These are phyloP conservation scores for Tetracladium maxilliforme DNA, from an alignment of 2,329 filamentous ascomycete species.

Conservation along the genomic window DNA sequence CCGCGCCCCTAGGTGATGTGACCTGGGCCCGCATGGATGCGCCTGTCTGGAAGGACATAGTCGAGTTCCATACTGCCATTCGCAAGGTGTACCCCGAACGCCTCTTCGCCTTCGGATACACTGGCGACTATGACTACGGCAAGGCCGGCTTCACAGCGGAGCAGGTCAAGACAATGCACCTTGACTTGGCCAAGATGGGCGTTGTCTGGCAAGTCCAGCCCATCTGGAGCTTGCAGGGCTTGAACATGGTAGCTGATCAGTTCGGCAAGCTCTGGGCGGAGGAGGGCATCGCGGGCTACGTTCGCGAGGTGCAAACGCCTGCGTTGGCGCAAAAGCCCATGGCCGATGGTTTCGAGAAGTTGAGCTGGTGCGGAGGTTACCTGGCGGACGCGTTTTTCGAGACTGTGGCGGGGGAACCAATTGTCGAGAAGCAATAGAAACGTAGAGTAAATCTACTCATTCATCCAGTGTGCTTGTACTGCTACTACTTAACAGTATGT, in stretches of 20 bases:
- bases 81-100: constrained; percentile 18
- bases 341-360: constrained; percentile 19
- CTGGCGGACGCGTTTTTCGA: constrained; percentile 21
- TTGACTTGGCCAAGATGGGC: constrained; percentile 19
- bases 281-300: constrained; percentile 20
- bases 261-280: constrained; percentile 17
- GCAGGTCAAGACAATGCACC: constrained; percentile 14
- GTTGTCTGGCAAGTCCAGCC: constrained; percentile 25
- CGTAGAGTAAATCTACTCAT: constrained; percentile 1
- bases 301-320: constrained; percentile 11
- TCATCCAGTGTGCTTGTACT: too few relatives aligned
- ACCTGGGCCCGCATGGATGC: constrained; percentile 20
- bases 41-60: constrained; percentile 18
- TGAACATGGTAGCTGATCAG: constrained; percentile 17
- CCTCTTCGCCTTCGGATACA: constrained; percentile 22
- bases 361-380: constrained; percentile 18
- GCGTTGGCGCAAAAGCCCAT: constrained; percentile 11
- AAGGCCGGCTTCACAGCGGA: constrained; percentile 17
- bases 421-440: constrained; percentile 3
- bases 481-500: too few relatives aligned
- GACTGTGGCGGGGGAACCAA: constrained; percentile 13
- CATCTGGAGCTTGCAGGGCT: constrained; percentile 19
- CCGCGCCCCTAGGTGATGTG: constrained; percentile 19
- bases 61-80: constrained; percentile 18
- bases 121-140: constrained; percentile 18